Evolutionary conservation across 495 filamentous ascomycete genomes (phyloP), one percentile per base, ranked within the genome.

Genomic region (Staphylotrichum longicolle): DNA sequence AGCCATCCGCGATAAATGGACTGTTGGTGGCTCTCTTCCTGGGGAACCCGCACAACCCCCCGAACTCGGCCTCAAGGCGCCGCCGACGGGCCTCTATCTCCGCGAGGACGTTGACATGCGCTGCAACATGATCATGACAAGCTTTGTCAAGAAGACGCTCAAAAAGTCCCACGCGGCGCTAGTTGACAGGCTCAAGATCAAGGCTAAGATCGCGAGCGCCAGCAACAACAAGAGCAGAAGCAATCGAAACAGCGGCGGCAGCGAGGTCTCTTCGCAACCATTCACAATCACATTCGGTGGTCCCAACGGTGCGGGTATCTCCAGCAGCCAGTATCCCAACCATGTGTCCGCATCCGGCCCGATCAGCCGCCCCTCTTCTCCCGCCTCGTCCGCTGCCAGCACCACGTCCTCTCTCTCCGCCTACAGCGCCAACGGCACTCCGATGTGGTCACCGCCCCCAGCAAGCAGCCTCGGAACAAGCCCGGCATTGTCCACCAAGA

Each of bases 51-150:
- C 75, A 10, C 74, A 84, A 60, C 75, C 83, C 0, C 71, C 77
- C 2, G 88, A 91, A 70, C 70, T 87, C 2, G 87, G 86, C 9
- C 67, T 87, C 30, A 82, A 82, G 10, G 74, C 78, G 2, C 89
- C 89, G 2, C 71, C 75, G 10, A 77, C 79, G 33, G 90, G 89
- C 1, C 80, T 94, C 0, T 93, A 88, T 69, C 72, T 93, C 27
- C 80, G 86, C 9, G 89, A 93, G 74, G 89, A 92, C 61, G 84
- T 91, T 48, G 83, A 90, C 55, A 85, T 94, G 75, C 80, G 80
- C 57, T 91, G 88, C 78, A 92, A 91, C 66, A 75, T 91, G 20
- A 74, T 90, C 62, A 81, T 91, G 76, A 80, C 84, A 0, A 69
- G 76, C 9, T 91, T 92, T 66, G 87, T 93, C 45, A 91, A 88